Conservation (phyloP, 2,329 filamentous ascomycete genomes). For the Diplodia sapinea region DNA sequence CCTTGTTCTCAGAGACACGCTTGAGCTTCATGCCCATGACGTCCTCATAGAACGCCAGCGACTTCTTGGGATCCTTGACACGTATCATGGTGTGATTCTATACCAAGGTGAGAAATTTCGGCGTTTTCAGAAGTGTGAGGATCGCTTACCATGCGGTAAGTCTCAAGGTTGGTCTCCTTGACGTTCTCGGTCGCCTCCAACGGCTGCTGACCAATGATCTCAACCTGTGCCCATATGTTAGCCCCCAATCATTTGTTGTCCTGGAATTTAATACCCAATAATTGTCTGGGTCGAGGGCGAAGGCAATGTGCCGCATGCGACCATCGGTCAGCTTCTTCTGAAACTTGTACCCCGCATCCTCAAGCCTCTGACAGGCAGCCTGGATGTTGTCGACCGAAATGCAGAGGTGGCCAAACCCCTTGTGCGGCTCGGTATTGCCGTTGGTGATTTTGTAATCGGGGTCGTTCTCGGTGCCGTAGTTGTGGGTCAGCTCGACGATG, state of each 20-base stretch:
- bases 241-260: not conserved
- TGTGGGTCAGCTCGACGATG: conserved; percentile 82
- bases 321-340: conserved; percentile 95
- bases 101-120: not conserved
- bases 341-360: conserved; percentile 89
- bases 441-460: conserved; percentile 80
- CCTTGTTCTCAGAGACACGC: conserved; percentile 71
- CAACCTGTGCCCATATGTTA: conserved; percentile 51
- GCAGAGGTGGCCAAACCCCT: conserved; percentile 83
- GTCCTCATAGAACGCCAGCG: conserved; percentile 66
- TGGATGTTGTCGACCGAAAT: conserved; percentile 74
- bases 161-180: conserved; percentile 72
- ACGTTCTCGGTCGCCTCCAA: conserved; percentile 74
- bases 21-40: conserved; percentile 86
- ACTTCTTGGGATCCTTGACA: conserved; percentile 69
- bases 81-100: conserved; percentile 94
- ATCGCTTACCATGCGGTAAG: conserved; percentile 68
- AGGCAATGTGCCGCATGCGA: conserved; percentile 71
- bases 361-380: conserved; percentile 85
- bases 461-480: conserved; percentile 89
- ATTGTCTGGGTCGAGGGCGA: conserved; percentile 83
- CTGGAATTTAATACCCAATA: conserved; percentile 54
- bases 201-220: conserved; percentile 75
- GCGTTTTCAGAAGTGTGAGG: too few relatives aligned
- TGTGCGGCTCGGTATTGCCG: conserved; percentile 87